Conservation (phyloP, 192 early-diverging fungal species). For the Spizellomyces sp. region DNA sequence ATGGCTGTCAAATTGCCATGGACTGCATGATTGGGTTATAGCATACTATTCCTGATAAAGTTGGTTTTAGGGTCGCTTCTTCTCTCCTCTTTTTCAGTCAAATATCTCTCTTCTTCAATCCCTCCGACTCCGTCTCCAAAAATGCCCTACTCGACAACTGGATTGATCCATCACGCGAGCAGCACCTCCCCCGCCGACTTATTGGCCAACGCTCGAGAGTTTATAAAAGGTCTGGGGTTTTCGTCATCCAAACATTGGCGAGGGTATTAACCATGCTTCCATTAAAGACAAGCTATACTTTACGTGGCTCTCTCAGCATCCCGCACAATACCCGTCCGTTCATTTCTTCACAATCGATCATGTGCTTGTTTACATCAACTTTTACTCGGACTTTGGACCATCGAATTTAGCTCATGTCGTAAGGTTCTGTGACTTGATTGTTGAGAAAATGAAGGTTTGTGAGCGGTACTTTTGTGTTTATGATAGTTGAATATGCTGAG, state of each 20-base stretch:
- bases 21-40: too few species aligned
- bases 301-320: slow-evolving; percentile 47
- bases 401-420: slow-evolving; percentile 64
- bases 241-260: background rate
- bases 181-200: slow-evolving; percentile 34
- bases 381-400: slow-evolving; percentile 73
- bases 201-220: slow-evolving; percentile 38
- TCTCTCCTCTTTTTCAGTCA: too few species aligned
- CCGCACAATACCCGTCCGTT: slow-evolving; percentile 40
- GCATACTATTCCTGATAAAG: too few species aligned
- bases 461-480: background rate
- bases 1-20: too few species aligned
- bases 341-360: slow-evolving; percentile 67
- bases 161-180: slow-evolving; percentile 29
- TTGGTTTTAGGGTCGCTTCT: too few species aligned
- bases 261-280: background rate
- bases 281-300: slow-evolving; percentile 64
- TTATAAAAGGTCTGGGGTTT: slow-evolving; percentile 40
- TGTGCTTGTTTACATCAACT: slow-evolving; percentile 60
- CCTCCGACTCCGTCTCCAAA: too few species aligned
- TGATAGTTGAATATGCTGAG: background rate
- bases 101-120: too few species aligned
- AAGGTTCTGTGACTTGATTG: slow-evolving; percentile 63
- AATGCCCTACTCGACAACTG: slow-evolving; percentile 34
- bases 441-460: slow-evolving; percentile 61